Evolutionary conservation across 2,329 filamentous ascomycete species (phyloP), one percentile per base, ranked within the genome.

Genomic region (Sporothrix brunneoviolacea): DNA sequence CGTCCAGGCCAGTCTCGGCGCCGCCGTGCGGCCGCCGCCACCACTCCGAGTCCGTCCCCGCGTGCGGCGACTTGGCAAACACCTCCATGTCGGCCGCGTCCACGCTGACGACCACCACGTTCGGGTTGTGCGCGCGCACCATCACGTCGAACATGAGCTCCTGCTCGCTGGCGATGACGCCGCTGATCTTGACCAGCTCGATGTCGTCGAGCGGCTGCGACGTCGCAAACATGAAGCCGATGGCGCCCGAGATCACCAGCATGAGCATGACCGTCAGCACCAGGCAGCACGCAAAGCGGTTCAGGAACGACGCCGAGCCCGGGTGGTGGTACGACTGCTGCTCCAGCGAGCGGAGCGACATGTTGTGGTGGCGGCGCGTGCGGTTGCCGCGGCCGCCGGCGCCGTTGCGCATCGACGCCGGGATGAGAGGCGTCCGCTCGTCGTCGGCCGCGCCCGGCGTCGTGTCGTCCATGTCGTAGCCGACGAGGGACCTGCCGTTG

Each of bases 71-170:
- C 68, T 94, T 95, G 27, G 93, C 93, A 67, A 97, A 97, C 28
- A 98, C 79, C 61, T 94, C 90, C 51, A 97, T 76, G 64, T 97
- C 90, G 62, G 94, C 85, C 41, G 91, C 83, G 56, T 87, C 83
- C 33, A 98, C 82, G 3, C 86, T 86, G 37, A 98, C 86, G 2
- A 89, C 83, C 35, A 97, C 86, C 36, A 96, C 83, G 59, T 97
- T 98, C 1, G 91, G 91, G 64, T 98, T 98, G 59, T 91, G 76
- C 0, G 91, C 93, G 58, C 82, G 82, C 53, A 98, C 88, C 18
- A 88, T 82, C 43, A 98, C 71, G 65, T 98, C 91, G 61, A 97
- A 79, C 81, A 98, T 95, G 37, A 98, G 77, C 64, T 97, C 91
- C 65, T 95, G 88, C 65, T 95, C 88, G 60, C 88, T 95, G 3